Conservation (phyloP, 164 flowering plant species). For the Buxus sempervirens region DNA sequence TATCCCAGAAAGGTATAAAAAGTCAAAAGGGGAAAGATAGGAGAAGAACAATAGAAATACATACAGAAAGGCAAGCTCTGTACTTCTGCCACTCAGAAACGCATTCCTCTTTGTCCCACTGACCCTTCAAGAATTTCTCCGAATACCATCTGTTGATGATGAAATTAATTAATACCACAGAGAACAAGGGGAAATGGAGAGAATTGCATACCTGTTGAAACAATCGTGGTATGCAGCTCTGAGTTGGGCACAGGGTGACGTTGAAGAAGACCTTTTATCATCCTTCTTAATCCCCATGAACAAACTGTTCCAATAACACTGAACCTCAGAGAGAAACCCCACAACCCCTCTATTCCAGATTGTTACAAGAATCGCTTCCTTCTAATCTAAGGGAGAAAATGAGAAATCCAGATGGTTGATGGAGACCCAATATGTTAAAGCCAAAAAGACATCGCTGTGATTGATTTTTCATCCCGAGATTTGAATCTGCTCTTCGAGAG, state of each 20-base stretch:
- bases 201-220: constrained; percentile 94
- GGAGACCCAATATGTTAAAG: too few relatives aligned
- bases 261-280: constrained; percentile 28
- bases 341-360: background rate
- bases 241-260: constrained; percentile 78
- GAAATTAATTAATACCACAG: background rate
- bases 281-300: constrained; percentile 31
- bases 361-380: too few relatives aligned
- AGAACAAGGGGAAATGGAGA: background rate
- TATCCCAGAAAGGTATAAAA: background rate
- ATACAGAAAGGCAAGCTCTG: constrained; percentile 79
- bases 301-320: background rate
- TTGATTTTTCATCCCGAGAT: too few relatives aligned
- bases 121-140: constrained; percentile 83
- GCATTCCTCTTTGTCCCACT: constrained; percentile 85
- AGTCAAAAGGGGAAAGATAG: background rate
- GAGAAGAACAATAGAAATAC: constrained; percentile 3
- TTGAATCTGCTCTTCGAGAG: too few relatives aligned
- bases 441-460: too few relatives aligned
- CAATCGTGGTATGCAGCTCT: constrained; percentile 76
- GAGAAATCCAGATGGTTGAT: too few relatives aligned
- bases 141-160: constrained; percentile 65
- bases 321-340: background rate
- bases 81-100: constrained; percentile 75
- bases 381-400: too few relatives aligned